Conservation (phyloP, 2,329 filamentous ascomycete species). For the Anisogramma anomala region DNA sequence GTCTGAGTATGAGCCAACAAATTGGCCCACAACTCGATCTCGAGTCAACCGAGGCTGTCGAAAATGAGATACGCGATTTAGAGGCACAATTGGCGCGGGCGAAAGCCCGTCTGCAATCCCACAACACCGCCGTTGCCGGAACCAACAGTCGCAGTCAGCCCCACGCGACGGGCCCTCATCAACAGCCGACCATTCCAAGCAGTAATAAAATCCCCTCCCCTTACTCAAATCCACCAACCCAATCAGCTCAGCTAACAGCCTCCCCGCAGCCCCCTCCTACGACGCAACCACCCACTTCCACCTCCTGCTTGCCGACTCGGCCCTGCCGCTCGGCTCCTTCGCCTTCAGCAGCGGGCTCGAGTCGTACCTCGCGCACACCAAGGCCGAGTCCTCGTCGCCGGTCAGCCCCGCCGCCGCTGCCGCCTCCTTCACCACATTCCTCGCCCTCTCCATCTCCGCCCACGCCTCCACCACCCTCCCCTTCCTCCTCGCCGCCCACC, state of each 20-base stretch:
- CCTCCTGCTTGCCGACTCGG: constrained; percentile 68
- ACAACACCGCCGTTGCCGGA: constrained; percentile 21
- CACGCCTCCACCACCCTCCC: constrained; percentile 63
- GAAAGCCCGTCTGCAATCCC: constrained; percentile 33
- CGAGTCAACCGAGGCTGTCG: constrained; percentile 17
- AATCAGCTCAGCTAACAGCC: constrained; percentile 3
- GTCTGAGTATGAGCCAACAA: constrained; percentile 6
- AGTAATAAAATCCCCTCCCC: neutral
- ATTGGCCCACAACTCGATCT: neutral
- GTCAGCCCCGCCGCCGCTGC: constrained; percentile 21
- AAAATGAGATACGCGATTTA: constrained; percentile 47
- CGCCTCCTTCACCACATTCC: constrained; percentile 51
- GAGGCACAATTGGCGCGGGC: constrained; percentile 31
- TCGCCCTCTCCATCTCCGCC: constrained; percentile 58
- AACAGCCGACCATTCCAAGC: constrained; percentile 10
- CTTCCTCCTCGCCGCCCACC: constrained; percentile 59
- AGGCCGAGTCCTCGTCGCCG: no score
- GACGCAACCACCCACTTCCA: constrained; percentile 49
- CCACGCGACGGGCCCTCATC: constrained; percentile 15
- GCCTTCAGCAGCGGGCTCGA: constrained; percentile 76
- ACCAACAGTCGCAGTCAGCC: no score
- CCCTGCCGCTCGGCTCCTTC: constrained; percentile 74
- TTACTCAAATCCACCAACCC: neutral
- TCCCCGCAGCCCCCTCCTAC: constrained; percentile 7
- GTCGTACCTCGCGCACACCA: constrained; percentile 64